Base-by-base conservation (phyloP, 805 yeast species). In the Candida silvatica region DNA sequence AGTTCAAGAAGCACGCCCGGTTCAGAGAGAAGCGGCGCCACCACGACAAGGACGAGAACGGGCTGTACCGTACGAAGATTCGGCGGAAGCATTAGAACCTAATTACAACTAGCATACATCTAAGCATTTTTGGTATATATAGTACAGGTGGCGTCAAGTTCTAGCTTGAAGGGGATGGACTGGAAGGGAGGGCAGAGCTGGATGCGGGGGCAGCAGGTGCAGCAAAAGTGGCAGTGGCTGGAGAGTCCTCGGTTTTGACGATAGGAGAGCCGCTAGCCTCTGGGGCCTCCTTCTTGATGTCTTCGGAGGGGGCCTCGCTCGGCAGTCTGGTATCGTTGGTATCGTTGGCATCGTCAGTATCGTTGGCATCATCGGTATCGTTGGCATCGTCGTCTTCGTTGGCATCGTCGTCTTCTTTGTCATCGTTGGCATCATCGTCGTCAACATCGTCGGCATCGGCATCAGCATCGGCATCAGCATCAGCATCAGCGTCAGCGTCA, bases 1-100 rank as follows among this genome's bases (percentile, higher is more conserved):
- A 81, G 60, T 51, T 84, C 49, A 79, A 67, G 58, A 84, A 82
- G 55, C 94, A 88, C 60, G 74, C 68, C 26, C 71, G 79, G 47
- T 69, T 73, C 20, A 75, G 88, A 54, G 92, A 82, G 42, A 83
- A 80, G 65, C 7, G 11, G 24, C 71, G 95, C 56, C 80, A 72
- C 51, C 74, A 67, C 34, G 76, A 71, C 35, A 81, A 74, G 54
- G 94, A 84, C 51, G 88, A 73, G 20, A 80, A 73, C 52, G 94
- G 94, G 0, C 75, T 63, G 45, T 83, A 81, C 48, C 81, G 72
- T 44, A 64, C 77, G 11, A 83, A 77, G 54, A 64, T 48, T n/a
- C n/a, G n/a, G n/a, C n/a, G n/a, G n/a, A n/a, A n/a, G n/a, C n/a
- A n/a, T n/a, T 40, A 41, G 35, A 32, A 39, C 8, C 6, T 32